Evolutionary conservation across 371 early-diverging fungal species (phyloP), one percentile per base, ranked within the genome.

Genomic region (Actinomortierella ambigua): DNA sequence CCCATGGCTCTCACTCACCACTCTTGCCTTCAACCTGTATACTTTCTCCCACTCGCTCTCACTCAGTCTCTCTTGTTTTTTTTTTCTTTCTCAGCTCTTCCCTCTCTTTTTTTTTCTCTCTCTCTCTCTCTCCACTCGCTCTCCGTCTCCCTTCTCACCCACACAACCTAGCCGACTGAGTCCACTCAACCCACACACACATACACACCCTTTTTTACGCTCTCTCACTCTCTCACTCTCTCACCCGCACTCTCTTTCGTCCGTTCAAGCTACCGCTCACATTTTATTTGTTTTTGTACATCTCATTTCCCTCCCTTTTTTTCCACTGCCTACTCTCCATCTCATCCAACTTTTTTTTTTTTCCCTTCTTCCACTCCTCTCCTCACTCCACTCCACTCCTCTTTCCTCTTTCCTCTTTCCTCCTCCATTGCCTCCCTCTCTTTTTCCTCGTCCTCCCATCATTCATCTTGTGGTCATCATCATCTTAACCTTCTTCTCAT

Each of bases 1-100:
- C 28, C 50, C n/a, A 40, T 51, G 39, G 48, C 47, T 42, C 42
- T 53, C 40, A 34, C 64, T 41, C 40, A 18, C 53, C 47, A 6
- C 14, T 28, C 41, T 43, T 18, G 41, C 23, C 20, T 17, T 27
- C 52, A 13, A 5, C n/a, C n/a, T n/a, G n/a, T n/a, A n/a, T n/a
- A 34, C 7, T 34, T 11, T 34, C 40, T 39, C 55, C 6, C 24
- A 28, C 44, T n/a, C 28, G 29, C 53, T 1, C 57, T 49, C 59
- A n/a, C 41, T 24, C 43, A 34, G 18, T 23, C 50, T n/a, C 17
- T 20, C 20, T 22, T 40, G 22, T 20, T 46, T 26, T 44, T n/a
- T 27, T 28, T 22, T 11, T 44, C 62, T 15, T n/a, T 47, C 23
- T 17, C 61, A 18, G 5, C 24, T 27, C 29, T 11, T 39, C 17